Evolutionary conservation across 805 yeast species (phyloP).

Genomic region (Phaffomyces antillensis): DNA sequence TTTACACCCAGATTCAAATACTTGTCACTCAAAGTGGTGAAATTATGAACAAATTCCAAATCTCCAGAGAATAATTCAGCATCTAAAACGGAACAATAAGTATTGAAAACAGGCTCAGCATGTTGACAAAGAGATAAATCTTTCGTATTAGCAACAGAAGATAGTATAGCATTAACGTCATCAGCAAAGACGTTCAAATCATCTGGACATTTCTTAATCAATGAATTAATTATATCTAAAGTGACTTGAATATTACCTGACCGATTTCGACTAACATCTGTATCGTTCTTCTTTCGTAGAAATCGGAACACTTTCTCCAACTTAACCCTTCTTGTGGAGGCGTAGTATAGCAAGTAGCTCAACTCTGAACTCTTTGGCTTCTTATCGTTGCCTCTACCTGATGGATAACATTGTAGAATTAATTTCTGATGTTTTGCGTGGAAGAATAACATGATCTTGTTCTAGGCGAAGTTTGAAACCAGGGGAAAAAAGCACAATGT

Average conservation of each 20-base stretch:
- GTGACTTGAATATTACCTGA: conserved; percentile 84
- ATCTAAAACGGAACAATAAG: conserved; percentile 48
- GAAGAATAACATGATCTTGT: conserved; percentile 31
- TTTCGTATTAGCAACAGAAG: conserved; percentile 39
- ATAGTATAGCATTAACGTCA: conserved; percentile 56
- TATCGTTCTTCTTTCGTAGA: conserved; percentile 50
- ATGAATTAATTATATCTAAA: conserved; percentile 55
- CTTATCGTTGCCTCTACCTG: conserved; percentile 80
- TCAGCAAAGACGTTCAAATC: conserved; percentile 79
- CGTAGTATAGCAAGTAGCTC: conserved; percentile 81
- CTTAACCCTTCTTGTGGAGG: conserved; percentile 82
- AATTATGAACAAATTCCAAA: conserved; percentile 43
- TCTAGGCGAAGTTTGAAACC: background rate
- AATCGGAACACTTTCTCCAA: conserved; percentile 78
- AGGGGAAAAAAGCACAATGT: background rate
- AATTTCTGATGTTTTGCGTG: conserved; percentile 84
- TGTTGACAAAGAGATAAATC: conserved; percentile 59
- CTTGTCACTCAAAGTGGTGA: conserved; percentile 30
- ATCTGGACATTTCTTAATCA: conserved; percentile 71
- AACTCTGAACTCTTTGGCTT: conserved; percentile 90
- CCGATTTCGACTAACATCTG: conserved; percentile 54
- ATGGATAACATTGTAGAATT: conserved; percentile 87
- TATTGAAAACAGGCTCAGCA: conserved; percentile 38
- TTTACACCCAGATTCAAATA: conserved; percentile 16
- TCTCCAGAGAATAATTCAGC: conserved; percentile 63